Evolutionary conservation across 257 asterid species (phyloP).

Genomic region (Solanum raphanifolium): DNA sequence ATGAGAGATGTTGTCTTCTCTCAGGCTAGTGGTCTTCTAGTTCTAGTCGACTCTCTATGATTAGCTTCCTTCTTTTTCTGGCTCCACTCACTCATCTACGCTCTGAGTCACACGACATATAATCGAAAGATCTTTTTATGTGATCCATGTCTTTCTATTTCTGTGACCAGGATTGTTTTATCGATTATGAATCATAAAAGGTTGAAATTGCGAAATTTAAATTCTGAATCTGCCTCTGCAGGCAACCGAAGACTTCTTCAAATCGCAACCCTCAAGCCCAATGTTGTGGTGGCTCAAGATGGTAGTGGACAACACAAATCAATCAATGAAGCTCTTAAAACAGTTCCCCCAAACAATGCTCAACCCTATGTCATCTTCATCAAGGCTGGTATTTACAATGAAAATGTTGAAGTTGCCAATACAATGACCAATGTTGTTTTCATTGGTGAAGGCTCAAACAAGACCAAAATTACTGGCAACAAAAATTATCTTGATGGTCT

Average conservation of each 20-base stretch:
- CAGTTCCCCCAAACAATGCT: slow-evolving; percentile 26
- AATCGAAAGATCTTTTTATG: background rate
- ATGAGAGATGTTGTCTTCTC: background rate
- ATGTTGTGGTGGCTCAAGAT: slow-evolving; percentile 55
- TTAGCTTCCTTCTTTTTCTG: background rate
- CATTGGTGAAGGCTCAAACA: slow-evolving; percentile 70
- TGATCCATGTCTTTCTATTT: background rate
- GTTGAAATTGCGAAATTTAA: background rate
- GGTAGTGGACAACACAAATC: slow-evolving; percentile 52
- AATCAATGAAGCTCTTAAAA: slow-evolving; percentile 41
- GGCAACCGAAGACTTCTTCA: slow-evolving; percentile 22
- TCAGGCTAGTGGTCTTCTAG: background rate
- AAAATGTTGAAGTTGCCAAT: slow-evolving; percentile 32
- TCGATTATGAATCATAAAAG: background rate
- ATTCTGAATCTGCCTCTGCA: background rate
- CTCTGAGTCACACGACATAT: background rate
- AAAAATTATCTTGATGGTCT: slow-evolving; percentile 46
- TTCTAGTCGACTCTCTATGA: background rate
- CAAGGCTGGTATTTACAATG: slow-evolving; percentile 60
- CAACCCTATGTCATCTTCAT: slow-evolving; percentile 34
- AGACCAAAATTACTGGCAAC: slow-evolving; percentile 59
- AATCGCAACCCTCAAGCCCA: slow-evolving; percentile 21
- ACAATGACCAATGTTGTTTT: slow-evolving; percentile 24
- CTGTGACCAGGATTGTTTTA: background rate
- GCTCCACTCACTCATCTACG: background rate